These are phyloP conservation scores for Mycena venus DNA, from an alignment of 768 basidiomycete genomes.

Conservation along the genomic window DNA sequence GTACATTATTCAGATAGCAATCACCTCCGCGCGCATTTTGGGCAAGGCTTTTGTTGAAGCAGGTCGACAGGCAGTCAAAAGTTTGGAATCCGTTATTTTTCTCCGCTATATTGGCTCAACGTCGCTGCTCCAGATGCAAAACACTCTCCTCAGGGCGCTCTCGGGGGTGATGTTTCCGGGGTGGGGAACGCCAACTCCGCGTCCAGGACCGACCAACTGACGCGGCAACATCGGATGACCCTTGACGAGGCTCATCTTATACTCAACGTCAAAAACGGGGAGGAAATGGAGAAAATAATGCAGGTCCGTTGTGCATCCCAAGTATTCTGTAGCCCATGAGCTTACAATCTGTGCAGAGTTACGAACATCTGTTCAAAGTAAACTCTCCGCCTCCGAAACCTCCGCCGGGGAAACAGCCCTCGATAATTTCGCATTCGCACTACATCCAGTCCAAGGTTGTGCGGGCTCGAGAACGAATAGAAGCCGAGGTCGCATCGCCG, in stretches of 20 bases:
- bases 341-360: slow-evolving; percentile 68
- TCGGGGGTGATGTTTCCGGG: slow-evolving; percentile 80
- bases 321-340: background rate
- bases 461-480: slow-evolving; percentile 93
- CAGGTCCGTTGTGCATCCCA: slow-evolving; percentile 64
- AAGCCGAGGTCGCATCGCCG: slow-evolving; percentile 75
- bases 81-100: slow-evolving; percentile 61
- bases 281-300: slow-evolving; percentile 74
- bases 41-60: slow-evolving; percentile 95
- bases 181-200: slow-evolving; percentile 80
- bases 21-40: slow-evolving; percentile 84
- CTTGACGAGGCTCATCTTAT: slow-evolving; percentile 95
- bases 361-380: slow-evolving; percentile 92
- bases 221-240: slow-evolving; percentile 91
- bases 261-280: slow-evolving; percentile 86
- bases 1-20: slow-evolving; percentile 84
- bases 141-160: slow-evolving; percentile 76
- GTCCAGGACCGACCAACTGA: slow-evolving; percentile 85
- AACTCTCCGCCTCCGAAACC: slow-evolving; percentile 74
- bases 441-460: slow-evolving; percentile 98
- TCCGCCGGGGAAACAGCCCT: slow-evolving; percentile 57
- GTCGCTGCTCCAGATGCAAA: slow-evolving; percentile 76
- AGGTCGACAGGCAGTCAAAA: slow-evolving; percentile 92
- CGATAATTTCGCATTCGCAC: slow-evolving; percentile 75
- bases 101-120: slow-evolving; percentile 2